Evolutionary conservation across 1,284 basidiomycete genomes (phyloP).

Genomic region (Chalciporus sp.): DNA sequence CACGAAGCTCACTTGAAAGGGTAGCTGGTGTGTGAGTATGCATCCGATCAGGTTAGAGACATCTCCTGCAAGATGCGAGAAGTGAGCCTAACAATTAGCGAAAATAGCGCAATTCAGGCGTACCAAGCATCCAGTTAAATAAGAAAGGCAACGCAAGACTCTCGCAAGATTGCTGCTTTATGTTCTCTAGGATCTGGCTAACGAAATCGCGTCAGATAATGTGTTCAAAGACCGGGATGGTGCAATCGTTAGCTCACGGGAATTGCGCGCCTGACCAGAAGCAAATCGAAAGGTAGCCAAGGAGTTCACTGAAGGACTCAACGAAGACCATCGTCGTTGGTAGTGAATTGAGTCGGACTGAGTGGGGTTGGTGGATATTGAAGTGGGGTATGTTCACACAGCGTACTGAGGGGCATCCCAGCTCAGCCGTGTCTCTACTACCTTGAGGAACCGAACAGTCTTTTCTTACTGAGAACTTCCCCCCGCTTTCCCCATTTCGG

Average conservation of each 20-base stretch:
- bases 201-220: conserved; percentile 14
- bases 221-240: conserved; percentile 7
- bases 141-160: conserved; percentile 90
- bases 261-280: conserved; percentile 92
- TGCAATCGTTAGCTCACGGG: conserved; percentile 62
- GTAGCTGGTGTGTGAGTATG: conserved; percentile 88
- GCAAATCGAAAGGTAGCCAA: conserved; percentile 80
- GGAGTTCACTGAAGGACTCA: conserved; percentile 46
- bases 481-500: not conserved
- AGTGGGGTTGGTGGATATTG: conserved; percentile 2
- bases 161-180: conserved; percentile 73
- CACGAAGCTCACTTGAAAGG: conserved; percentile 76
- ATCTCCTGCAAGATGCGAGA: conserved; percentile 60
- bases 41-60: conserved; percentile 89
- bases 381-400: conserved; percentile 19
- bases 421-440: not conserved
- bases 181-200: conserved; percentile 84
- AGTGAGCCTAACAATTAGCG: not conserved
- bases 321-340: conserved; percentile 17
- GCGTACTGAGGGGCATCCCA: conserved; percentile 1
- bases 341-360: no score
- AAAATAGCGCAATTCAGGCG: conserved; percentile 28
- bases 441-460: not conserved
- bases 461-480: not conserved
- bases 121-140: conserved; percentile 87